phyloP scores from a whole-genome alignment of 1,284 basidiomycete species.

The Naganishia cerealis region DNA sequence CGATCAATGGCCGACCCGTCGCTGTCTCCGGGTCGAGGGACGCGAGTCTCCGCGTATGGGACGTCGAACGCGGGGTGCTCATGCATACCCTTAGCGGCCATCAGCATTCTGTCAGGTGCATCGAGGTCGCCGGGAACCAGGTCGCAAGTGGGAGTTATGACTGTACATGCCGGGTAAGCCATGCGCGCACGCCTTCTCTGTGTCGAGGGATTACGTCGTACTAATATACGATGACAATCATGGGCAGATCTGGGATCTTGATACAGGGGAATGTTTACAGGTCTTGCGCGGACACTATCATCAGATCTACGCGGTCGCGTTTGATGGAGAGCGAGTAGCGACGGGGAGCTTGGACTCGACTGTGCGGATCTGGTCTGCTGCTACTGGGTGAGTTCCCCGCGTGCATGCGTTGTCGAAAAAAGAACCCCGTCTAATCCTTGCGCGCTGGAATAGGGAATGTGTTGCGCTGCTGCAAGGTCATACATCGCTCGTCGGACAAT shows the following conservation, averaged over 20 bases:
- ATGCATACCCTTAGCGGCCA: conserved; percentile 77
- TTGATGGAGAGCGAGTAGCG: conserved; percentile 80
- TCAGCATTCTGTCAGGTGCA: conserved; percentile 75
- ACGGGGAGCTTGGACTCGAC: conserved; percentile 89
- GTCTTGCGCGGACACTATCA: conserved; percentile 84
- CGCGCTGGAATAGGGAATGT: conserved; percentile 62
- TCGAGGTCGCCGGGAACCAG: conserved; percentile 78
- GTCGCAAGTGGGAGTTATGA: conserved; percentile 91
- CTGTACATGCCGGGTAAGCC: conserved; percentile 70
- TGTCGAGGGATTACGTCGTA: conserved; percentile 4
- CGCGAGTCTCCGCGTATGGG: conserved; percentile 85
- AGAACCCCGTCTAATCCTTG: not conserved
- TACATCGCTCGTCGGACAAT: conserved; percentile 88
- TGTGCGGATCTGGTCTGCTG: conserved; percentile 82
- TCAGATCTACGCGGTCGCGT: conserved; percentile 90
- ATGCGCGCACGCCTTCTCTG: not conserved
- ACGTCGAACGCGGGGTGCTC: conserved; percentile 73
- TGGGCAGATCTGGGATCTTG: conserved; percentile 73
- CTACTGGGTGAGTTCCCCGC: conserved; percentile 63
- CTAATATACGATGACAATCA: conserved; percentile 1
- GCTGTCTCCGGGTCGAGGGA: conserved; percentile 89
- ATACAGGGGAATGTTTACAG: conserved; percentile 80
- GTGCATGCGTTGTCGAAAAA: not conserved
- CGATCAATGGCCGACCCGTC: conserved; percentile 80
- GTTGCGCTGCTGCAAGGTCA: conserved; percentile 87